These are phyloP conservation scores for Pseudocercospora macadamiae DNA, from an alignment of 2,329 filamentous ascomycete genomes.

Conservation along the genomic window DNA sequence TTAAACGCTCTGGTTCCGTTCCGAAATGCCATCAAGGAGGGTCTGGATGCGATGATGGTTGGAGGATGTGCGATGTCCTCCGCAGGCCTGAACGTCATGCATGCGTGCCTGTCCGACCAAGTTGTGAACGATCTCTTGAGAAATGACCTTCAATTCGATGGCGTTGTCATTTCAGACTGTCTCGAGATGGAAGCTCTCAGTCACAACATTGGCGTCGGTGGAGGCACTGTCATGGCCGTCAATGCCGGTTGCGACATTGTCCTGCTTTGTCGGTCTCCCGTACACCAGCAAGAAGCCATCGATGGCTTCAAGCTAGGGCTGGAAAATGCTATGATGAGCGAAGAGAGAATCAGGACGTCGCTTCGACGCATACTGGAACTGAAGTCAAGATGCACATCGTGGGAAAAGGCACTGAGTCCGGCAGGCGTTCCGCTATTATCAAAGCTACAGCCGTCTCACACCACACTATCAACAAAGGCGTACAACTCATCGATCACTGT, in stretches of 20 bases:
- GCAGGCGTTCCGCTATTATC: conserved; percentile 76
- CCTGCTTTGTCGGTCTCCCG: conserved; percentile 83
- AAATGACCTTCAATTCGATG: conserved; percentile 86
- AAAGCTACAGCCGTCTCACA: conserved; percentile 79
- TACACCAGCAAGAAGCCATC: conserved; percentile 88
- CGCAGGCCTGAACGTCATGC: conserved; percentile 89
- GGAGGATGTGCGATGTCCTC: conserved; percentile 93
- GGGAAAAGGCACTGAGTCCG: conserved; percentile 89
- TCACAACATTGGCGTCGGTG: conserved; percentile 94
- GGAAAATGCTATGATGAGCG: conserved; percentile 86
- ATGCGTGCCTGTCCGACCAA: conserved; percentile 89
- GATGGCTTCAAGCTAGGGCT: conserved; percentile 85
- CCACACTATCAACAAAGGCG: conserved; percentile 76
- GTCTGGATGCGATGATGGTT: conserved; percentile 92
- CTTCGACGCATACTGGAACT: conserved; percentile 75
- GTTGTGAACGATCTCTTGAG: conserved; percentile 88
- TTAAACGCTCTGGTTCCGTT: conserved; percentile 91
- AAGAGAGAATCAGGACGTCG: conserved; percentile 77
- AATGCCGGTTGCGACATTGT: conserved; percentile 94
- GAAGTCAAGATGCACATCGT: conserved; percentile 84
- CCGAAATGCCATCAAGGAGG: conserved; percentile 82
- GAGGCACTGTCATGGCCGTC: conserved; percentile 95
- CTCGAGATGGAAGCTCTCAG: conserved; percentile 95
- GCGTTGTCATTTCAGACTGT: conserved; percentile 93
- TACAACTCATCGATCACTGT: conserved; percentile 94